Evolutionary conservation across 768 basidiomycete genomes (phyloP), one percentile per base, ranked within the genome.

Genomic region (Lactarius pseudohatsudake): DNA sequence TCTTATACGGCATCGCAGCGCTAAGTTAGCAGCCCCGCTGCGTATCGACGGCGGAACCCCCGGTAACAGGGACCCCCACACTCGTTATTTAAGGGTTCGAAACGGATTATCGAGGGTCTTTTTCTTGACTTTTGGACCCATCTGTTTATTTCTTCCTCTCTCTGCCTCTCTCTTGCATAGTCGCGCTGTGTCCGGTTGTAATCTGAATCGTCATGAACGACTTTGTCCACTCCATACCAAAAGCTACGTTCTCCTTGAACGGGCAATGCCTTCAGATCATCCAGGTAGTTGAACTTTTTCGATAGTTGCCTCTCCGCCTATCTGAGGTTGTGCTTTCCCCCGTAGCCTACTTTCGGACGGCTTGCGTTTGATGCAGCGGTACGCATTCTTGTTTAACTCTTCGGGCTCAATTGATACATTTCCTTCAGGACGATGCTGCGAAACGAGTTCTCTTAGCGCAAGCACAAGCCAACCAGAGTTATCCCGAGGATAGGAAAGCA

Each of bases 221-320:
- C 53, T 56, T 56, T 32, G 61, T 62, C 61, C 32, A 62, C 54
- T 55, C 61, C 3, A 62, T 62, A 11, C 61, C 61, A 9, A 55
- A 62, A 30, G 61, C 61, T 4, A 40, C 61, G 9, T 62, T 56
- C 61, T 50, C 36, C 4, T 36, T 62, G 54, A 62, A 62, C 30
- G 61, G 54, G 38, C 61, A 62, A 32, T 55, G 26, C 22, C 34
- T 62, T 34, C 61, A 62, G 18, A 62, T 62, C 22, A 62, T 62
- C 38, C 61, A 62, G 53, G 61, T 62, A 55, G 28, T 20, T 11
- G 47, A 15, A 26, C 11, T 22, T 53, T 53, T 53, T 5, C 22
- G 22, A 22, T 20, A 9, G 43, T 8, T 43, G 11, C 22, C 22
- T 15, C 4, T 54, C 26, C 7, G 30, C 9, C 30, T 32, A 30